phyloP scores from a whole-genome alignment of 768 basidiomycete species.

The Rhodotorula toruloides region DNA sequence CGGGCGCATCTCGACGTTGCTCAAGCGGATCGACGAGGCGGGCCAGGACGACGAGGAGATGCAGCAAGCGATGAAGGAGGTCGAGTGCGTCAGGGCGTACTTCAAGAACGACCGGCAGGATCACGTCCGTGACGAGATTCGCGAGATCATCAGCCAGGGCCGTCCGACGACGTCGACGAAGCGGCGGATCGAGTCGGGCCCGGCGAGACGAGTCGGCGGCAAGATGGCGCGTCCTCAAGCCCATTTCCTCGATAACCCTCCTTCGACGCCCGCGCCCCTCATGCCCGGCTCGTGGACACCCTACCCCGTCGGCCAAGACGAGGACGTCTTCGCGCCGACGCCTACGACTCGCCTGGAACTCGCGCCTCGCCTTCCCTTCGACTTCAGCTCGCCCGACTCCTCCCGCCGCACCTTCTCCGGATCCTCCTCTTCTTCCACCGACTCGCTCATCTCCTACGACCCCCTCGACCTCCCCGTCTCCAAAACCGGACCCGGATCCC shows the following conservation, averaged over 20 bases:
- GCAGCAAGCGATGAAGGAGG: neutral
- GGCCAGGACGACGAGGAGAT: neutral
- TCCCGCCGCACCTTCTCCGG: constrained; percentile 10
- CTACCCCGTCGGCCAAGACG: no score
- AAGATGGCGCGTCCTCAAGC: neutral
- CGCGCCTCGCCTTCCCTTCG: constrained; percentile 16
- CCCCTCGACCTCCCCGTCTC: neutral
- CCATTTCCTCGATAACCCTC: neutral
- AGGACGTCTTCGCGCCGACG: no score
- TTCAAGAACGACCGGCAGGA: constrained; percentile 10
- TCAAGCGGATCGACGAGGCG: neutral
- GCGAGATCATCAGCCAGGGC: constrained; percentile 10
- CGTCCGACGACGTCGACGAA: constrained; percentile 1
- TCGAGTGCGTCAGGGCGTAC: constrained; percentile 5
- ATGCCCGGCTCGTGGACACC: no score
- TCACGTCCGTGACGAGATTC: constrained; percentile 10
- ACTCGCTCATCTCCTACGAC: constrained; percentile 30
- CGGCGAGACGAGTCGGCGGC: neutral
- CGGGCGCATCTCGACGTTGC: neutral
- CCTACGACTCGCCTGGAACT: no score
- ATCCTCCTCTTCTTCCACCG: constrained; percentile 17
- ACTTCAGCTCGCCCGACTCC: constrained; percentile 15
- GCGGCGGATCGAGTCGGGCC: neutral
- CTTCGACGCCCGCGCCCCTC: neutral
- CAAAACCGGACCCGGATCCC: neutral